Evolutionary conservation across 192 early-diverging fungal species (phyloP), one percentile per base, ranked within the genome.

Genomic region (Entomortierella parvispora): DNA sequence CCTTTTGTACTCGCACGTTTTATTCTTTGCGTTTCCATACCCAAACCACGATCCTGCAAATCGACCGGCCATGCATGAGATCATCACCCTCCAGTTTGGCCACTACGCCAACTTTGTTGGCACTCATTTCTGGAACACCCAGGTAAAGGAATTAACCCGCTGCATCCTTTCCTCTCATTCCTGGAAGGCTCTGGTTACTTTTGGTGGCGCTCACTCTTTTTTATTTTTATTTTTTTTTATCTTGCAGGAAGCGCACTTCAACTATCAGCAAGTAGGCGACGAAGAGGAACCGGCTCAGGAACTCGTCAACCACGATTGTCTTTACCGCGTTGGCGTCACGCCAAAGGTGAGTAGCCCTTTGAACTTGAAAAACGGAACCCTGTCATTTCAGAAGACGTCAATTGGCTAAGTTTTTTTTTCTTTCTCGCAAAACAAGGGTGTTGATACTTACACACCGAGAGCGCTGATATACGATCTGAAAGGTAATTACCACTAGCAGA

Each of bases 31-130:
- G 8, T 23, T 8, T 56, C 22, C 28, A 18, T 40, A 51, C 51
- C 20, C 2, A 18, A 11, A 20, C 11, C 54, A 56, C 31, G 20
- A 40, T 56, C 20, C 54, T 54, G 49, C 34, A 22, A 37, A 45
- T 7, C 33, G 1, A 44, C 55, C 28, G 46, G 33, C 10, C 14
- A 94, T 94, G 93, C 84, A 88, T 56, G 95, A 96, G 69, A 92
- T 98, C 28, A 68, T 99, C n/a, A 96, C 97, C 8, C 70, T 99
- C 23, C 96, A 97, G 82, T 85, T 97, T 71, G 97, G 97, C 31
- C 90, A 93, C 26, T 77, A 82, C 47, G 87, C 96, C 44, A 96
- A 95, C 77, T 96, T 89, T 79, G 91, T 94, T 3, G 95, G 94
- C 12, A 88, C 94, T 18, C 96, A 99, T 81, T 95, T 89, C 67